A percentile compares a stretch with the other conserved stretches of the same genome.
These are phyloP conservation scores for Kodamaea kaohsiungensis DNA, from an alignment of 805 yeast genomes.

Conservation along the genomic window DNA sequence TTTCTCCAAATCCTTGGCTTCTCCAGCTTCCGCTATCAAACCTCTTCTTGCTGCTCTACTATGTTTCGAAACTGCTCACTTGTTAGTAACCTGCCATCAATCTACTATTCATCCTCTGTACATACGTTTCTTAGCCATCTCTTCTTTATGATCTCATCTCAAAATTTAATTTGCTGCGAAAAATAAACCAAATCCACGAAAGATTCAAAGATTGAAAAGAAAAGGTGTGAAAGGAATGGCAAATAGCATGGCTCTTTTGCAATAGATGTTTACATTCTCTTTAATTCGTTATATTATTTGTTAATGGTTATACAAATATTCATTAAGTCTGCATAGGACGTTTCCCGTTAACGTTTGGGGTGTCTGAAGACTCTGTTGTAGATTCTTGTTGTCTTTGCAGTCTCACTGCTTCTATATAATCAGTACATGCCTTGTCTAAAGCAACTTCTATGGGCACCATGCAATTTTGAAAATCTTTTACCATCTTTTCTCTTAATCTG, in stretches of 20 bases:
- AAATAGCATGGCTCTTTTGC: no score
- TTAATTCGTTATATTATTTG: background rate
- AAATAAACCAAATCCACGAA: background rate
- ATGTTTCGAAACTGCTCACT: constrained; percentile 54
- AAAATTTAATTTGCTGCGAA: constrained; percentile 1
- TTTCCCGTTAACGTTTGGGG: constrained; percentile 36
- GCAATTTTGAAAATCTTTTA: constrained; percentile 34
- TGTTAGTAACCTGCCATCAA: constrained; percentile 18
- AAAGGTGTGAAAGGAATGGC: no score
- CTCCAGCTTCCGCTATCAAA: constrained; percentile 44
- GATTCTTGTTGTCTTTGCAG: constrained; percentile 6
- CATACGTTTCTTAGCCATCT: constrained; percentile 45
- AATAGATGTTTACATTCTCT: no score
- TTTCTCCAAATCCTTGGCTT: constrained; percentile 48
- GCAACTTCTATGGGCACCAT: constrained; percentile 32
- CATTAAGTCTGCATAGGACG: constrained; percentile 12
- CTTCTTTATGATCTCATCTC: constrained; percentile 10
- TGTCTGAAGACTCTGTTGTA: constrained; percentile 9
- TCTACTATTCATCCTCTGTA: constrained; percentile 6
- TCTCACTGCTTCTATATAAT: constrained; percentile 33
- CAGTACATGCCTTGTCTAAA: constrained; percentile 35
- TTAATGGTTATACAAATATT: background rate
- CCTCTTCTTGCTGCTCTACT: constrained; percentile 82
- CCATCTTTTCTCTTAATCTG: constrained; percentile 33
- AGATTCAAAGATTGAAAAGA: background rate